phyloP scores from a whole-genome alignment of 495 filamentous ascomycete species.

The Aspergillus funiculosus region DNA sequence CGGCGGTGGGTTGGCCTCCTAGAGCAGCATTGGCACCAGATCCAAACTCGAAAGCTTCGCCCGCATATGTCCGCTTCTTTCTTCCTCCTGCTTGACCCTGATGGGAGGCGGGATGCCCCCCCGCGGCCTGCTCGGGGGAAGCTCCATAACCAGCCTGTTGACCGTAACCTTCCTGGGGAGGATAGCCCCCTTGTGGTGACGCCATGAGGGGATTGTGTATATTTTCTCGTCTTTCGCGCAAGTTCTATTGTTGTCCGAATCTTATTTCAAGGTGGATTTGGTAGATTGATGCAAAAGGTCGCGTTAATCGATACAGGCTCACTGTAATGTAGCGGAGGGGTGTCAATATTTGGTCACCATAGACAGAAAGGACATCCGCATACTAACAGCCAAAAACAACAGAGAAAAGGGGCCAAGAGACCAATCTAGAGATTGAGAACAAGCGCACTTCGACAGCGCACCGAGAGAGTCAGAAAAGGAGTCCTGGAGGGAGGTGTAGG shows the following conservation, averaged over 20 bases:
- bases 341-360: slow-evolving; percentile 15
- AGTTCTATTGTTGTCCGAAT: slow-evolving; percentile 3
- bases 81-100: slow-evolving; percentile 48
- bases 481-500: slow-evolving; percentile 3
- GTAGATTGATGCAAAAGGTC: slow-evolving; percentile 1
- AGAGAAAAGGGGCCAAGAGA: neutral
- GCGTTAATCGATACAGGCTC: slow-evolving; percentile 19
- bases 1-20: slow-evolving; percentile 50
- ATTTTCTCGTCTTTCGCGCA: slow-evolving; percentile 5
- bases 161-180: slow-evolving; percentile 48
- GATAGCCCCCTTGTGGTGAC: slow-evolving; percentile 61
- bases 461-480: neutral
- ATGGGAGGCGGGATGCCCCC: slow-evolving; percentile 25
- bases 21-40: slow-evolving; percentile 78
- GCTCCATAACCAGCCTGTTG: slow-evolving; percentile 44
- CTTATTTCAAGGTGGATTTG: slow-evolving; percentile 1
- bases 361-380: slow-evolving; percentile 8
- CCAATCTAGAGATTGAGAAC: neutral
- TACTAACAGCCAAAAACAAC: slow-evolving; percentile 17
- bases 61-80: slow-evolving; percentile 91
- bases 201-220: slow-evolving; percentile 37
- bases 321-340: slow-evolving; percentile 13
- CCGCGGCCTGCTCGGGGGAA: slow-evolving; percentile 33
- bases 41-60: slow-evolving; percentile 89
- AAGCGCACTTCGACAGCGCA: neutral